Base-by-base conservation (phyloP, 2,329 filamentous ascomycete genomes). In the Beauveria medogensis region DNA sequence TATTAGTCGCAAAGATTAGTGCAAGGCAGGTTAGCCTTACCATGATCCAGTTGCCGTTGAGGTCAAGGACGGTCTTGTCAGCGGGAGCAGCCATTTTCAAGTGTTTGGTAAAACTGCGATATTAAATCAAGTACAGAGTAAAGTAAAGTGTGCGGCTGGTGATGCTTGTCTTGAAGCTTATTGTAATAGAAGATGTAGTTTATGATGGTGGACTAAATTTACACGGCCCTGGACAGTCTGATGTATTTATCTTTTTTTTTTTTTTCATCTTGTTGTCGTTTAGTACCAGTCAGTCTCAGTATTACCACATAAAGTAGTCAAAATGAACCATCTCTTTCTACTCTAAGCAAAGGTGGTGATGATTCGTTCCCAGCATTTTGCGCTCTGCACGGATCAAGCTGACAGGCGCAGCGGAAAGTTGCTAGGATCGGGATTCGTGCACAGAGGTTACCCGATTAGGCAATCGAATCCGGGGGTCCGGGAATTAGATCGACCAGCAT, bases 1-100 rank as follows among this genome's bases (percentile, higher is more conserved):
- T 24, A 37, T 24, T 53, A 37, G 37, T 53, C 50, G 41, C 26
- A n/a, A 18, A 20, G 58, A 28, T 22, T 30, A 43, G 41, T 24
- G 43, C 30, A 6, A 0, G 2, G 30, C 28, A 26, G 40, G 37
- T 24, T 24, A 12, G 12, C 10, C 47, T 57, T 61, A 61, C 59
- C 52, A 61, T 61, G 53, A 57, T 61, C 59, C 59, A 61, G 52
- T 61, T 56, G 26, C 59, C 59, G 24, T 61, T 61, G 37, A 61
- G 59, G 59, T 61, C 59, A 20, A 51, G 59, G 47, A 61, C 53
- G 37, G 59, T 61, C 53, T 61, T 61, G 0, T 61, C 59, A 16
- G 59, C 59, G 53, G 59, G 59, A 22, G 59, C 59, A 46, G 59
- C 59, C 59, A 61, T 61, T 44, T 37, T 57, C 40, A 37, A 46